Evolutionary conservation across 2,329 filamentous ascomycete genomes (phyloP), one percentile per base, ranked within the genome.

Genomic region (Monosporascus sp.): DNA sequence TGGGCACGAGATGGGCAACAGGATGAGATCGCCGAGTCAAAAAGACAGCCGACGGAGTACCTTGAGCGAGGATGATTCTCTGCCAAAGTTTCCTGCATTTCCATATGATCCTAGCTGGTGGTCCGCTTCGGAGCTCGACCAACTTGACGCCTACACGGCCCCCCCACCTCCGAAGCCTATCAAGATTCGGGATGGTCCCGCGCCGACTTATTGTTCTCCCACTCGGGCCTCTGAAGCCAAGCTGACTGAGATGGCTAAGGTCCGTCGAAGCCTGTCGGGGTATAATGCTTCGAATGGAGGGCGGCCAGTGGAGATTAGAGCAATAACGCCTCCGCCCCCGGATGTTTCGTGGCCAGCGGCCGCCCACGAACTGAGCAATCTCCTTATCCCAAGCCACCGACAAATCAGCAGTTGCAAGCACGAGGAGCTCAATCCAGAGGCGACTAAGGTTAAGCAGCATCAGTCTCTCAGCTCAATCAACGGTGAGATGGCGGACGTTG

Each of bases 221-320:
- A 97, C 93, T 0, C 88, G 93, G 57, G 89, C 93, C 0, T 97
- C 91, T 43, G 84, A 85, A 1, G 90, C 91, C 24, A 96, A 90
- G 70, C 85, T 90, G 11, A 78, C 88, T 1, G 81, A 88, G 46
- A 81, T 86, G 2, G 74, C 84, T 8, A 87, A 84, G 56, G 75
- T 88, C 58, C 80, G 83, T 43, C 79, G 86, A 28, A 88, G 78
- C 58, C 70, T 85, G 28, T 87, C 86, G 2, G 79, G 78, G 9
- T 71, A 82, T 46, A 72, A 74, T 37, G 60, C 71, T 37, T 61
- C 75, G 24, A 46, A 15, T 31, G 24, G 24, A 7, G 24, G 43
- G 15, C 70, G 73, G 41, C 51, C 57, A 17, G 53, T 64, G 14
- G 54, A 64, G 22, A 70, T 72, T 17, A 71, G 78, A 38, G 70